Evolutionary conservation across 2,329 filamentous ascomycete genomes (phyloP), one percentile per base, ranked within the genome.

Genomic region (Colletotrichum agaves): DNA sequence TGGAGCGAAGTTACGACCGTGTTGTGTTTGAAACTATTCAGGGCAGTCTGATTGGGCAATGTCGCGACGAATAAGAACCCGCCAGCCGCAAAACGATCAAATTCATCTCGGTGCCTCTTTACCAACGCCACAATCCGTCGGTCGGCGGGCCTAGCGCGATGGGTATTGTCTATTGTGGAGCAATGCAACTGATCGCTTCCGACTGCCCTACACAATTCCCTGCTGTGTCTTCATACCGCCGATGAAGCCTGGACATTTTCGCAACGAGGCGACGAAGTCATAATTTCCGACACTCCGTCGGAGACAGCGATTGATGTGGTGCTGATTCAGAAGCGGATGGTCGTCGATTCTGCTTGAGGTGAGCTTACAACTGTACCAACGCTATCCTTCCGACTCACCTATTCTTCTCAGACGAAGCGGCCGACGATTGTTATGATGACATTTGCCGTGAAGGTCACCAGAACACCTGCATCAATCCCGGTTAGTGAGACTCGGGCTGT

Each of bases 281-380:
- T 46, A 11, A 21, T 31, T 23, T 15, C 10, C 15, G 15, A 44
- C 44, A 17, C 46, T 58, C 21, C 60, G 19, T 58, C 44, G 37
- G 44, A 13, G 50, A 39, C 19, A 35, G 35, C 58, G 50, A 44
- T 53, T 12, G 5, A 21, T 17, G 19, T 21, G 13, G 7, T 12
- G 33, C 39, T 33, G 19, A 27, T 19, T 60, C 15, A 44, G 21
- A 31, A 12, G 21, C 44, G 47, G 57, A 27, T 35, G 44, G 39
- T 27, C 27, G 13, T 58, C 46, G 12, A 37, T 21, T 53, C 37
- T 8, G 23, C 19, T 46, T 39, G 27, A 41, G 35, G 52, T 67
- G 63, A 58, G 64, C 60, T 63, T 63, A 58, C 64, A 27, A 33
- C 15, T 8, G 43, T 44, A 15, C 37, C 10, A 58, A 11, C 21